Base-by-base conservation (phyloP, 139 green algal species). In the Chlamydomonas sphaeroides region DNA sequence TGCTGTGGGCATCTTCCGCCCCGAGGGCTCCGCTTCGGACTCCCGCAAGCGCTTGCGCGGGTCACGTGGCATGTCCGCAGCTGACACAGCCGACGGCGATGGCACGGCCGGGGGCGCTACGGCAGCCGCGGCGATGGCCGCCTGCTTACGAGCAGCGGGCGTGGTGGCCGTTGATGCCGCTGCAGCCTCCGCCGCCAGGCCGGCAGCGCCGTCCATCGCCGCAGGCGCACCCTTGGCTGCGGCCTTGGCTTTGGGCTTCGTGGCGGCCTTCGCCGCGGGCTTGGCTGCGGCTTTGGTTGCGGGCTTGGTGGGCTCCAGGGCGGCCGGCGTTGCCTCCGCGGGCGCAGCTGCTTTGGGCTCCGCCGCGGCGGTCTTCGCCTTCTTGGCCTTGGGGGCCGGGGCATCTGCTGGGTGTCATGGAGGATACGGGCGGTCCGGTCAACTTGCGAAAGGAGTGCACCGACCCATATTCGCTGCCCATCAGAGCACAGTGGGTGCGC, bases 1-100 rank as follows among this genome's bases (percentile, higher is more conserved):
- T n/a, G n/a, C n/a, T n/a, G n/a, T n/a, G n/a, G n/a, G n/a, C n/a
- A n/a, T n/a, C n/a, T n/a, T n/a, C n/a, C n/a, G n/a, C n/a, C n/a
- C n/a, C n/a, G n/a, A n/a, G n/a, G n/a, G n/a, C n/a, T n/a, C n/a
- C 45, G 45, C 45, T 14, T 53, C 45, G 10, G 45, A 14, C 45
- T 10, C 45, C 45, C 25, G 56, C 18, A 32, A 15, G 56, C 56
- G 56, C 56, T 62, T 82, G 8, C 75, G 75, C 1, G 75, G 75
- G 35, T 82, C 75, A 0, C 62, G n/a, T 0, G 75, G 75, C 62
- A 82, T 38, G 75, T 82, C 75, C 4, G 42, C 61, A 1, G 38
- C 59, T 4, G 59, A 66, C 0, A 66, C 30, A 15, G 56, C n/a
- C 23, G 56, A 21, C 25, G n/a, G 56, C 11, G 45, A 14, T 32